phyloP scores from a whole-genome alignment of 768 basidiomycete species.

The Mrakia blollopis region DNA sequence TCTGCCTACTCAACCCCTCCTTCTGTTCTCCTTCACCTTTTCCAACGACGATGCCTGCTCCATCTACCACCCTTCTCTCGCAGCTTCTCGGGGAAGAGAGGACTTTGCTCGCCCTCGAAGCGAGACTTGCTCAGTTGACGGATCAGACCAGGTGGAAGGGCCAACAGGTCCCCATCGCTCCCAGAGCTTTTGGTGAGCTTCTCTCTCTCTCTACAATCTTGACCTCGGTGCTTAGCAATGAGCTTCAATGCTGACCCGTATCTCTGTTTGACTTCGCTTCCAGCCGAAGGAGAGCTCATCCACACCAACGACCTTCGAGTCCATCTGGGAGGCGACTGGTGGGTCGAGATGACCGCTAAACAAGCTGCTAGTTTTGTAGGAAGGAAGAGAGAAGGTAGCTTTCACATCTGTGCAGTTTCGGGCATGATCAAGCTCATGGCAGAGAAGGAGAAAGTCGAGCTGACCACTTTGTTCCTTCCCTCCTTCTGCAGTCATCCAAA shows the following conservation, averaged over 20 bases:
- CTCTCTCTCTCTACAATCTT: neutral
- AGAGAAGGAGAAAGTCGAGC: neutral
- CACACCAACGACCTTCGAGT: conserved; percentile 28
- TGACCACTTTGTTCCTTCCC: neutral
- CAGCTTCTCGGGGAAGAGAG: neutral
- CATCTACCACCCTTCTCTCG: neutral
- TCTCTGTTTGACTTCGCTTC: neutral
- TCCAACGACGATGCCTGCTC: neutral
- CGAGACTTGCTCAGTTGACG: neutral
- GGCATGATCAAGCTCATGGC: neutral
- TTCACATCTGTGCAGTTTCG: neutral
- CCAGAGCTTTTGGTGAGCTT: conserved; percentile 18
- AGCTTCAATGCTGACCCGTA: neutral
- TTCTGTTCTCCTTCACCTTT: neutral
- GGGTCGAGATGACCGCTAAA: conserved; percentile 23
- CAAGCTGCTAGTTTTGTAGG: conserved; percentile 8
- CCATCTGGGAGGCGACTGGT: conserved; percentile 23
- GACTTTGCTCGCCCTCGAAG: neutral
- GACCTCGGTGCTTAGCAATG: no score
- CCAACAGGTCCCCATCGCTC: conserved; percentile 6
- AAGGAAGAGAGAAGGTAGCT: conserved; percentile 9
- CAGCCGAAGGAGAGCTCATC: conserved; percentile 17
- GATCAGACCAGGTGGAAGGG: conserved; percentile 23
- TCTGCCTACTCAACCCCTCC: neutral
- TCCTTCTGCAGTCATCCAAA: conserved; percentile 8